phyloP scores from a whole-genome alignment of 345 rosid genomes.

The Eucalyptus tenuipes region DNA sequence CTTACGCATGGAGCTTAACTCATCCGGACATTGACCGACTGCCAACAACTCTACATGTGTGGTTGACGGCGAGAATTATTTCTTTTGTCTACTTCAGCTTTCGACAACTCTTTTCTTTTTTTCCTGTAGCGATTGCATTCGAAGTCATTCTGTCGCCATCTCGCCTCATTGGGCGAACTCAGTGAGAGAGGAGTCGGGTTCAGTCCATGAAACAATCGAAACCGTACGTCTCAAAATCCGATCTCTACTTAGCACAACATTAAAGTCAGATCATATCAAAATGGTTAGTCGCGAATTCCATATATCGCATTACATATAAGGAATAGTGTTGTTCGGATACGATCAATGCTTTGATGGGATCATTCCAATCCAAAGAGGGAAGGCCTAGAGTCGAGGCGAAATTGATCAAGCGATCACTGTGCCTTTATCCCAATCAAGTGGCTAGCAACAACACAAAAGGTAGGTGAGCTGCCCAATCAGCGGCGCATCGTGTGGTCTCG shows the following conservation, averaged over 20 bases:
- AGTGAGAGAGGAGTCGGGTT: background rate
- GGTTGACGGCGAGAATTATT: background rate
- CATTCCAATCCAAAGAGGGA: background rate
- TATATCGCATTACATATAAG: too few species aligned
- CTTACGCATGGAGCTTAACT: background rate
- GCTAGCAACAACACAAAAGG: background rate
- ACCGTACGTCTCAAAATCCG: background rate
- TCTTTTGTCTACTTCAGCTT: background rate
- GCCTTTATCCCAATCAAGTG: background rate
- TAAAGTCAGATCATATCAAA: background rate
- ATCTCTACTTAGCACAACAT: background rate
- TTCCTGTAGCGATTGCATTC: background rate
- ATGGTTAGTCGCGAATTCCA: background rate
- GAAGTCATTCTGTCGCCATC: background rate
- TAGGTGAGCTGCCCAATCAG: background rate
- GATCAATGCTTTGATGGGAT: background rate
- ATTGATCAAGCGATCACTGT: background rate
- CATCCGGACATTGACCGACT: fast-evolving
- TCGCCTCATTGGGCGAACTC: background rate
- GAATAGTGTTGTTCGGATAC: background rate
- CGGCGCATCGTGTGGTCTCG: background rate
- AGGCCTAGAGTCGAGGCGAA: background rate
- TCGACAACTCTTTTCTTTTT: background rate
- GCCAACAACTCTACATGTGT: background rate
- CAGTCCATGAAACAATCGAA: background rate